Percentiles rank a stretch among this genome's conserved stretches.
phyloP scores from a whole-genome alignment of 371 early-diverging fungal species.

The Nematocida ironsii region DNA sequence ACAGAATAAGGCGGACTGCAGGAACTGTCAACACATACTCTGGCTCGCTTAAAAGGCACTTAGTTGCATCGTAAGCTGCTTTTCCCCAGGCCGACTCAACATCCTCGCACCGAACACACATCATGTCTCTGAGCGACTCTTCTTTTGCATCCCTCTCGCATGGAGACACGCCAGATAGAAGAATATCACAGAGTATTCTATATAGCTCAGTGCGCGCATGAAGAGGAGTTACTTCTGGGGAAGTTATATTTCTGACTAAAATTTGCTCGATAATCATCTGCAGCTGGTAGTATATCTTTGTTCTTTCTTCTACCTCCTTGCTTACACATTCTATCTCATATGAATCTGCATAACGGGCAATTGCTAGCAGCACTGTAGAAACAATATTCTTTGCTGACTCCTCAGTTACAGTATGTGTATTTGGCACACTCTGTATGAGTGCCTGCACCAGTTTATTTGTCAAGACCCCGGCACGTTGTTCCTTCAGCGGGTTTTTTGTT shows the following conservation, averaged over 20 bases:
- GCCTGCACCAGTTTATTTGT: background rate
- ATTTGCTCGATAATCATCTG: conserved; percentile 9
- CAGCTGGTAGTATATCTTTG: conserved; percentile 19
- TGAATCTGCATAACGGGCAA: background rate
- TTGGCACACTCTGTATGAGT: background rate
- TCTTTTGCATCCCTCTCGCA: conserved; percentile 19
- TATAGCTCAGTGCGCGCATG: conserved; percentile 9
- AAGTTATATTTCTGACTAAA: background rate
- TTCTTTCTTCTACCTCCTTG: background rate
- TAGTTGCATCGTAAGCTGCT: background rate
- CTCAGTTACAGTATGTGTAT: background rate
- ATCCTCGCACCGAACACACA: conserved; percentile 29
- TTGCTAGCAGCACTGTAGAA: conserved; percentile 2
- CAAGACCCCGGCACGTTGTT: background rate
- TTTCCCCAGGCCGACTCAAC: too few relatives aligned
- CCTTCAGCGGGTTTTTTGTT: background rate
- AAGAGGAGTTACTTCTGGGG: background rate
- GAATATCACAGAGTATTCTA: conserved; percentile 26
- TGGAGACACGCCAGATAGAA: conserved; percentile 18
- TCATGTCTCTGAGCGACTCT: conserved; percentile 8
- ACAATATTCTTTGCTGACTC: conserved; percentile 4
- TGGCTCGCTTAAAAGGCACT: background rate
- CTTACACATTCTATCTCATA: conserved; percentile 4
- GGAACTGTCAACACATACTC: conserved; percentile 51
- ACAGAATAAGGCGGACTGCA: conserved; percentile 14